Evolutionary conservation across 2,329 filamentous ascomycete species (phyloP), one percentile per base, ranked within the genome.

Genomic region (Colletotrichum lupini): DNA sequence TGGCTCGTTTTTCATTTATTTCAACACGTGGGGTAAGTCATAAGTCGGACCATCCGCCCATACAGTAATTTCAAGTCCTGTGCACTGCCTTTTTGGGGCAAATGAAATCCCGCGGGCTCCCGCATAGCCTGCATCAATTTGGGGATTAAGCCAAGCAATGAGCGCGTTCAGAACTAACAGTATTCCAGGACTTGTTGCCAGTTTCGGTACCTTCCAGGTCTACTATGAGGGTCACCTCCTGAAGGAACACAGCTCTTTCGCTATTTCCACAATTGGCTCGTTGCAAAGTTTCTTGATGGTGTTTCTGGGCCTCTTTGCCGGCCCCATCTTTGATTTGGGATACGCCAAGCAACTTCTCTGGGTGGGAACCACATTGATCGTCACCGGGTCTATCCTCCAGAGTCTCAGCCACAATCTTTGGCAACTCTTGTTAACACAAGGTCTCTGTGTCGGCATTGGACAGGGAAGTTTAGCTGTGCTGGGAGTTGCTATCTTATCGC

Each of bases 191-290:
- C 77, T 82, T 2, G 74, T 80, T 19, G 80, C 78, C 64, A 76
- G 85, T 24, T 90, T 88, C 71, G 88, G 88, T 5, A 83, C 87
- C 3, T 90, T 88, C 73, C 87, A 90, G 74, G 84, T 85, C 5
- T 88, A 89, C 79, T 90, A 90, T 72, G 75, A 77, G 58, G 83
- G 78, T 49, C 81, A 83, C 1, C 74, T 76, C 30, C 62, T 74
- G 14, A 24, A 14, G 28, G 46, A 61, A 4, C 26, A 67, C 58
- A 67, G 49, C 22, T 62, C 72, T 1, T 74, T 72, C 22, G 61
- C 72, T 46, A 85, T 87, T 9, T 82, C 85, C 9, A 86, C 80
- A 80, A 85, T 89, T 14, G 87, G 86, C 30, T 84, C 85, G 2
- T 75, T 87, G 9, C 87, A 88, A 70, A 81, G 81, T 0, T 86